Conservation (phyloP, 2,329 filamentous ascomycete genomes). For the Thelonectria blattea region DNA sequence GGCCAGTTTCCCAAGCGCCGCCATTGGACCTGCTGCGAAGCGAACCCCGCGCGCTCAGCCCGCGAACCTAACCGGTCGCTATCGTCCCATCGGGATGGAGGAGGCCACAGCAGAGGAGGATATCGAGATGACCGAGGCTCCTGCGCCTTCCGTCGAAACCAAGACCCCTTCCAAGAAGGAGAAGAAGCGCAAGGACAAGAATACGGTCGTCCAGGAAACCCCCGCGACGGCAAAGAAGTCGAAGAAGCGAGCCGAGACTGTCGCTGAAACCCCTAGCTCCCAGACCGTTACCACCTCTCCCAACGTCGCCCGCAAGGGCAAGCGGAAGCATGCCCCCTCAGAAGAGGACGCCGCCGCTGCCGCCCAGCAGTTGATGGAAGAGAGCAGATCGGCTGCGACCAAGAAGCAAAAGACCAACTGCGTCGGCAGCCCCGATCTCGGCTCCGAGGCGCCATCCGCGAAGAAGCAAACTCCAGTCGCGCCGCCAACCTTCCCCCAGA, state of each 20-base stretch:
- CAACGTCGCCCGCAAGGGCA: slow-evolving; percentile 42
- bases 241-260: slow-evolving; percentile 32
- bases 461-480: slow-evolving; percentile 44
- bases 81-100: slow-evolving; percentile 66
- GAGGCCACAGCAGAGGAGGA: slow-evolving; percentile 52
- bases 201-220: slow-evolving; percentile 17
- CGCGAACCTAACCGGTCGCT: slow-evolving; percentile 70
- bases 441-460: slow-evolving; percentile 38
- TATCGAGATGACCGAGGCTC: slow-evolving; percentile 51
- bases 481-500: slow-evolving; percentile 41
- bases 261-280: slow-evolving; percentile 18
- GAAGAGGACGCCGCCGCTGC: slow-evolving; percentile 47
- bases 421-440: slow-evolving; percentile 43
- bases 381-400: slow-evolving; percentile 41
- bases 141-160: slow-evolving; percentile 34
- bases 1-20: slow-evolving; percentile 30
- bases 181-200: slow-evolving; percentile 42
- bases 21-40: slow-evolving; percentile 52
- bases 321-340: slow-evolving; percentile 46
- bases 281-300: slow-evolving; percentile 28
- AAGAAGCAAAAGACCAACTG: slow-evolving; percentile 48
- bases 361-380: slow-evolving; percentile 44
- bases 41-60: slow-evolving; percentile 68
- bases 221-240: slow-evolving; percentile 40
- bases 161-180: slow-evolving; percentile 41